A percentile compares a stretch with the other conserved stretches of the same genome.
Evolutionary conservation across 2,329 filamentous ascomycete genomes (phyloP).

Genomic region (Leptographium wingfieldii): DNA sequence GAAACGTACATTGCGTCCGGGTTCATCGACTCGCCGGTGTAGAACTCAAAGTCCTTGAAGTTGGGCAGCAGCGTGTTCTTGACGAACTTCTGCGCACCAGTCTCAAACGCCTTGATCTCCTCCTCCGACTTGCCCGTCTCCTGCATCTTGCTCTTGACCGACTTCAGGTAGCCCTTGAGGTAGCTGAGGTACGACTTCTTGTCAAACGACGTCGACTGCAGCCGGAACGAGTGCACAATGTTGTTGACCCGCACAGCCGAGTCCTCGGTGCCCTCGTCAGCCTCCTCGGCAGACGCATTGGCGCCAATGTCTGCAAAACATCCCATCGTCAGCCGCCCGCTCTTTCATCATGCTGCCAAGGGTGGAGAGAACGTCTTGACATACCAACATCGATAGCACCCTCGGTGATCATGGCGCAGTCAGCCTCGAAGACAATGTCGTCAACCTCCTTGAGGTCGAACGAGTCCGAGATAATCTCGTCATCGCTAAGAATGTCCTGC

Average conservation of each 20-base stretch:
- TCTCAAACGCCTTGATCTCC: conserved; percentile 67
- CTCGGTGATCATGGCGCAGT: conserved; percentile 82
- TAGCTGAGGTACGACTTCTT: conserved; percentile 77
- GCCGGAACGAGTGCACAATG: conserved; percentile 83
- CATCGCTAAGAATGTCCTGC: conserved; percentile 77
- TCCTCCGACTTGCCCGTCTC: conserved; percentile 44
- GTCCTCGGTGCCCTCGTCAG: conserved; percentile 64
- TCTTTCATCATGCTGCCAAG: neutral
- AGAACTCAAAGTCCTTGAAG: conserved; percentile 96
- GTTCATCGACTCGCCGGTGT: conserved; percentile 84
- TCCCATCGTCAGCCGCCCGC: neutral
- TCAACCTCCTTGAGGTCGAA: conserved; percentile 74
- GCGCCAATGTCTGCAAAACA: conserved; percentile 61
- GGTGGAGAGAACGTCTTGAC: conserved; percentile 20
- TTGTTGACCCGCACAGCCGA: conserved; percentile 68
- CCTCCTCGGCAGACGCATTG: conserved; percentile 93
- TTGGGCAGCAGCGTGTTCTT: conserved; percentile 71
- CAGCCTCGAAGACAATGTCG: conserved; percentile 73
- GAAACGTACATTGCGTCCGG: conserved; percentile 76
- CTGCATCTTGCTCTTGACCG: conserved; percentile 59
- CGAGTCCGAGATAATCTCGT: conserved; percentile 96
- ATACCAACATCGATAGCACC: conserved; percentile 60
- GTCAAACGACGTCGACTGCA: conserved; percentile 65
- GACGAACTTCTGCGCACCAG: conserved; percentile 57
- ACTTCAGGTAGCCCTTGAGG: conserved; percentile 92